Conservation (phyloP, 2,329 filamentous ascomycete genomes). For the Dryadomyces quercus-mongolicae region DNA sequence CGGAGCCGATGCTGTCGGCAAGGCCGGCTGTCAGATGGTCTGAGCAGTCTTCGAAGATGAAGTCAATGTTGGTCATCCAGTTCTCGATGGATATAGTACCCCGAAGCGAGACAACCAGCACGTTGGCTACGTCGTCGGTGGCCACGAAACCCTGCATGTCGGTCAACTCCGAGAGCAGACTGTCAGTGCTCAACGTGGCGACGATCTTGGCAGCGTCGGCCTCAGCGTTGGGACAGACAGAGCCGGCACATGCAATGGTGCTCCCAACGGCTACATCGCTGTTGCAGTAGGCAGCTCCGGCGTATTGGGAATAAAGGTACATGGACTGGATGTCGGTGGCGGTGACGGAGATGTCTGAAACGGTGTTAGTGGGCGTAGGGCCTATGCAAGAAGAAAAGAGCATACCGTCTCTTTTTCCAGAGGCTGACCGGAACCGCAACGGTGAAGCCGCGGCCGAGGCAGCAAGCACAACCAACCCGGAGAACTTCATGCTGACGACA, state of each 20-base stretch:
- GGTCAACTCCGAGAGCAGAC: conserved; percentile 9
- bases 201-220: conserved; percentile 30
- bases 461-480: background rate
- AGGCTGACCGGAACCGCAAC: background rate
- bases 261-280: conserved; percentile 24
- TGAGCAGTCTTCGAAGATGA: conserved; percentile 23
- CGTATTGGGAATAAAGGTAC: conserved; percentile 37
- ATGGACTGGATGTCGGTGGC: conserved; percentile 25
- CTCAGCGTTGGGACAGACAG: conserved; percentile 31
- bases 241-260: conserved; percentile 27
- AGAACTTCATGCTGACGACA: background rate
- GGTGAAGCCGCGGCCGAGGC: background rate
- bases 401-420: background rate
- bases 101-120: conserved; percentile 49
- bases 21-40: conserved; percentile 9
- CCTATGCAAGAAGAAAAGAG: background rate
- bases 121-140: conserved; percentile 31
- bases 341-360: conserved; percentile 14
- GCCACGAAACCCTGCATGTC: conserved; percentile 37
- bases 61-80: conserved; percentile 44
- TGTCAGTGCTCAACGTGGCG: conserved; percentile 21
- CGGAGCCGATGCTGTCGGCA: conserved; percentile 19
- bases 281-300: conserved; percentile 43
- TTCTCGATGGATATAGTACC: conserved; percentile 48
- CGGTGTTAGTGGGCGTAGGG: background rate